These are phyloP conservation scores for Mucor sp. DNA, from an alignment of 371 early-diverging fungal genomes.

Conservation along the genomic window DNA sequence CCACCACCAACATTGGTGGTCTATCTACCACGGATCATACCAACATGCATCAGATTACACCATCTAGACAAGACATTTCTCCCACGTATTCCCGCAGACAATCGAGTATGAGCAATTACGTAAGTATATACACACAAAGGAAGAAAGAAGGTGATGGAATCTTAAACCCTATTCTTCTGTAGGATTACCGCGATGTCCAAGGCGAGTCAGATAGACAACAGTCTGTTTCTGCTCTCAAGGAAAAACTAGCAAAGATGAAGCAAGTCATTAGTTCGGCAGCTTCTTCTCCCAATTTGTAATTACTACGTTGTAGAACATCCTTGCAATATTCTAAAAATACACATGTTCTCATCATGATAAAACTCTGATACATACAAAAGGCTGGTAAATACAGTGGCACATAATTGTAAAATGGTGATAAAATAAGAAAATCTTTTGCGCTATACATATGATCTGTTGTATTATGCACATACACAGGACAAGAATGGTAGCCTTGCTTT, in stretches of 20 bases:
- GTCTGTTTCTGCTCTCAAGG: constrained; percentile 60
- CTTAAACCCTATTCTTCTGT: background rate
- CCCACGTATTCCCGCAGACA: constrained; percentile 10
- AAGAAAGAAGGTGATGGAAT: background rate
- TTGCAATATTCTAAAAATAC: background rate
- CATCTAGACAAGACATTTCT: background rate
- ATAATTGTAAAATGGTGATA: no score
- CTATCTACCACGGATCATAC: constrained; percentile 6
- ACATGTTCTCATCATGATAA: background rate
- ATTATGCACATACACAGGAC: no score
- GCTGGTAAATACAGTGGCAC: no score
- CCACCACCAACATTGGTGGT: background rate
- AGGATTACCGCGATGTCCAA: constrained; percentile 13
- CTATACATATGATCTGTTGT: no score
- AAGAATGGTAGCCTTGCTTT: no score
- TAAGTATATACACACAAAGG: background rate
- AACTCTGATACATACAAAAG: no score
- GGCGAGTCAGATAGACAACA: constrained; percentile 48
- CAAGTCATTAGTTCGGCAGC: constrained; percentile 32
- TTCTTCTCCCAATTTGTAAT: constrained; percentile 17
- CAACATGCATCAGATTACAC: background rate
- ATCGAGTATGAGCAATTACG: constrained; percentile 2
- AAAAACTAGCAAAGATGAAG: constrained; percentile 63
- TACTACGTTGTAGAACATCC: background rate
- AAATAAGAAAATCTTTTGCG: no score